Percentiles rank a stretch among this genome's conserved stretches.
phyloP scores from a whole-genome alignment of 345 rosid genomes.

The Eucalyptus tenuipes region DNA sequence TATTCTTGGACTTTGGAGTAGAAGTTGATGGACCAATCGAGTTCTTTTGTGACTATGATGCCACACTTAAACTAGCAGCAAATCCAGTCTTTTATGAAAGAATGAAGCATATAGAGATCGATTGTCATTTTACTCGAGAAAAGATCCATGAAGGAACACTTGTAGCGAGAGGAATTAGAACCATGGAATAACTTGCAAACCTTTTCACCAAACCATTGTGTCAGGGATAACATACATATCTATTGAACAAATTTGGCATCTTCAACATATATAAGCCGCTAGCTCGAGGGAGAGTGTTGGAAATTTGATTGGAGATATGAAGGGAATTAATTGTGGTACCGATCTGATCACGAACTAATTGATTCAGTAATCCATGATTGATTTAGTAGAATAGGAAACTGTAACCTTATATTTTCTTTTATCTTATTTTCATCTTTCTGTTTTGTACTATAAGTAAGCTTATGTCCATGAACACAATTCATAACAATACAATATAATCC shows the following conservation, averaged over 20 bases:
- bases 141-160: too few species aligned
- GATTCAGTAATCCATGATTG: background rate
- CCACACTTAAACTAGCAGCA: background rate
- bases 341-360: too few species aligned
- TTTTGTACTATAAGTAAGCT: background rate
- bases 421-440: background rate
- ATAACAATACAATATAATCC: too few species aligned
- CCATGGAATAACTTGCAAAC: background rate
- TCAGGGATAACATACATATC: background rate
- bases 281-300: background rate
- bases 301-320: too few species aligned
- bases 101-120: background rate
- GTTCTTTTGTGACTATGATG: background rate
- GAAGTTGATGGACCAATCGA: background rate
- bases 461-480: background rate
- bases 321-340: background rate
- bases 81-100: too few species aligned
- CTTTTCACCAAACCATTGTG: background rate
- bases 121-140: background rate
- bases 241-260: rapidly evolving
- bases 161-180: background rate
- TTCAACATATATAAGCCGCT: background rate
- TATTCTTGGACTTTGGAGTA: background rate
- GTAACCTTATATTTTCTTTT: background rate
- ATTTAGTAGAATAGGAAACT: background rate